Conservation (phyloP, 108 stramenopile genomes). For the Heterococcus sp. region DNA sequence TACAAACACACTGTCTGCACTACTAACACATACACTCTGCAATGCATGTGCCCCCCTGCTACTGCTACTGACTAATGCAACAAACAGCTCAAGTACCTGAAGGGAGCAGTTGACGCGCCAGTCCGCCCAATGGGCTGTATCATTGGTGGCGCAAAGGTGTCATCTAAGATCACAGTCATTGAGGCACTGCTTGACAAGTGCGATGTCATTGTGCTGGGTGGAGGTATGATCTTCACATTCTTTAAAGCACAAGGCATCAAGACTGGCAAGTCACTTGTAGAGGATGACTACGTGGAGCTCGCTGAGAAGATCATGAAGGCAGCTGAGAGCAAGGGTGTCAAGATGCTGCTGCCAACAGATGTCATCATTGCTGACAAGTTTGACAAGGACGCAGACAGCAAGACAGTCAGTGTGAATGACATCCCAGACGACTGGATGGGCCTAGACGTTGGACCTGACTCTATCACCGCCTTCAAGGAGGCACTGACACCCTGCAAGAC, state of each 20-base stretch:
- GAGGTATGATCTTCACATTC: conserved; percentile 99
- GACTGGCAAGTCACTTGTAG: conserved; percentile 62
- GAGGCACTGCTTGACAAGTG: conserved; percentile 90
- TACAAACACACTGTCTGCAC: background rate
- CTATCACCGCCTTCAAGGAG: conserved; percentile 57
- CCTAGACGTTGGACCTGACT: conserved; percentile 91
- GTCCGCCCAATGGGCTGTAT: conserved; percentile 89
- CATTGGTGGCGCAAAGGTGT: conserved; percentile 97
- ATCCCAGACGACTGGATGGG: conserved; percentile 96
- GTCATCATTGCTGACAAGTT: conserved; percentile 83
- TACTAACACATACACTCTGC: background rate
- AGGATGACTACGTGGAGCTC: conserved; percentile 51
- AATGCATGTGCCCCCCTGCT: background rate
- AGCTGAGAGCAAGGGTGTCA: conserved; percentile 91
- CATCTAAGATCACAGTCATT: conserved; percentile 94
- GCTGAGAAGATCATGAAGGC: conserved; percentile 68
- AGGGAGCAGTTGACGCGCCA: conserved; percentile 80
- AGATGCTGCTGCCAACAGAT: conserved; percentile 85
- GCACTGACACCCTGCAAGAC: conserved; percentile 61
- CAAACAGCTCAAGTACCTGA: conserved; percentile 77
- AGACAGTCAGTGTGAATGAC: conserved; percentile 58
- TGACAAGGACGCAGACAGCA: conserved; percentile 39
- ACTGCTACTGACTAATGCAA: no score
- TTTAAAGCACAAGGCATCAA: conserved; percentile 60
- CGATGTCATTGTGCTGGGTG: conserved; percentile 81